Conservation (phyloP, 768 basidiomycete genomes). For the Auricularia auricula-judae region DNA sequence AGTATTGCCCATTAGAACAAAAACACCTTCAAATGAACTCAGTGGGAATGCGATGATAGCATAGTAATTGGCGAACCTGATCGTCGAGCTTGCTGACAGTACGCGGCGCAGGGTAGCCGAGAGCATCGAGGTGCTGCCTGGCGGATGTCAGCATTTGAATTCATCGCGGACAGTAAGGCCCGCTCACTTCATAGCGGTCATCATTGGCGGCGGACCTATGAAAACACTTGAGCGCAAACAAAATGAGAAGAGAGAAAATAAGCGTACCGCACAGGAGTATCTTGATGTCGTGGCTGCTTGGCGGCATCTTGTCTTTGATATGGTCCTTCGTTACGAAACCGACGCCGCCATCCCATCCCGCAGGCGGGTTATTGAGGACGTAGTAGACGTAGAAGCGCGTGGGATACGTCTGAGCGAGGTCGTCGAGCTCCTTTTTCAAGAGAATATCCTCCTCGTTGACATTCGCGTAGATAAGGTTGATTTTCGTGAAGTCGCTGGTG, state of each 20-base stretch:
- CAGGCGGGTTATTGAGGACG: slow-evolving; percentile 91
- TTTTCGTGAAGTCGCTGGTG: slow-evolving; percentile 68
- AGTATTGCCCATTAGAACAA: slow-evolving; percentile 21
- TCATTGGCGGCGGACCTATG: slow-evolving; percentile 65
- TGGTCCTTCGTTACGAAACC: slow-evolving; percentile 93
- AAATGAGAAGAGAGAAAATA: not conserved
- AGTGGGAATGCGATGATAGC: slow-evolving; percentile 6
- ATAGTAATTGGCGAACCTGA: slow-evolving; percentile 38
- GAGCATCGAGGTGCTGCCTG: slow-evolving; percentile 81
- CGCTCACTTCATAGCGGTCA: slow-evolving; percentile 64
- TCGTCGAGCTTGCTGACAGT: slow-evolving; percentile 90
- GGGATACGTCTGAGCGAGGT: slow-evolving; percentile 51
- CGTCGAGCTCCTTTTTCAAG: slow-evolving; percentile 77
- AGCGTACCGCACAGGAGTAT: slow-evolving; percentile 71
- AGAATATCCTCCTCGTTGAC: slow-evolving; percentile 89
- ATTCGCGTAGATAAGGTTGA: slow-evolving; percentile 94
- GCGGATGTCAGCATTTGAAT: not conserved
- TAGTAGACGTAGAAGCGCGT: slow-evolving; percentile 72
- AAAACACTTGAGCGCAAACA: not conserved
- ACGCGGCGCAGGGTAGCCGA: slow-evolving; percentile 80
- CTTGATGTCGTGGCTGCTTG: slow-evolving; percentile 55
- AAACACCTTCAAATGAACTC: slow-evolving; percentile 25
- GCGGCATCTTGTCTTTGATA: slow-evolving; percentile 73
- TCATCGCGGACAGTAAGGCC: slow-evolving; percentile 6
- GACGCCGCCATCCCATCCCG: slow-evolving; percentile 75